Conservation (phyloP, 805 yeast genomes). For the Huiozyma naganishii region DNA sequence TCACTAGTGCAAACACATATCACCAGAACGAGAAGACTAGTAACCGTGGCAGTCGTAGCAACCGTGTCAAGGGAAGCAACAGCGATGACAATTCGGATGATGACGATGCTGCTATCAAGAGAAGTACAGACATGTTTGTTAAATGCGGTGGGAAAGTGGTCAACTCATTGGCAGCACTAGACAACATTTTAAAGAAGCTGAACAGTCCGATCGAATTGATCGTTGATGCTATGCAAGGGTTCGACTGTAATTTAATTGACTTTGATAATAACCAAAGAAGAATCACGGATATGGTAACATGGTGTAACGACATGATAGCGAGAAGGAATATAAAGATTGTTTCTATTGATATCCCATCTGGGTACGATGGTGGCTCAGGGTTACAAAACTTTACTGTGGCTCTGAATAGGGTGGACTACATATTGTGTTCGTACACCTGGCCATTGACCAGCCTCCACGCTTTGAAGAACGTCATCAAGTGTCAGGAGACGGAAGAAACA, state of each 20-base stretch:
- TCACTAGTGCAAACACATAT: slow-evolving; percentile 21
- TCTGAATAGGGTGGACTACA: slow-evolving; percentile 39
- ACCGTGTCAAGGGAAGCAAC: not conserved
- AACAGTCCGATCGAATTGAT: slow-evolving; percentile 72
- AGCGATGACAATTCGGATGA: slow-evolving; percentile 4
- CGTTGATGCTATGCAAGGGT: slow-evolving; percentile 79
- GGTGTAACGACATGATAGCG: slow-evolving; percentile 45
- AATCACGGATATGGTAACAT: slow-evolving; percentile 38
- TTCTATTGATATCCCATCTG: slow-evolving; percentile 75
- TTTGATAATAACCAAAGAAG: slow-evolving; percentile 13
- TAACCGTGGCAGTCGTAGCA: not conserved
- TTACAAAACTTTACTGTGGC: slow-evolving; percentile 25
- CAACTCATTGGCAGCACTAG: slow-evolving; percentile 29
- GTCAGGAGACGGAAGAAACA: slow-evolving; percentile 6
- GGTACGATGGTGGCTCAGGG: slow-evolving; percentile 78
- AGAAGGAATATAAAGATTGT: slow-evolving; percentile 13
- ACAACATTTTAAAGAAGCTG: slow-evolving; percentile 32
- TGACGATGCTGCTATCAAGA: slow-evolving; percentile 24
- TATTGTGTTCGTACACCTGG: slow-evolving; percentile 55
- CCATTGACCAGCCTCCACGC: slow-evolving; percentile 37
- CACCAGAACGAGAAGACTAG: slow-evolving; percentile 7
- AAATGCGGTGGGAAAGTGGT: slow-evolving; percentile 62
- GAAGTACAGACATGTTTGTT: slow-evolving; percentile 46
- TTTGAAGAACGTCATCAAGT: slow-evolving; percentile 2
- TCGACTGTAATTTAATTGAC: slow-evolving; percentile 42